These are phyloP conservation scores for Acanthamoeba royreba DNA, from an alignment of 208 protist species.

Conservation along the genomic window DNA sequence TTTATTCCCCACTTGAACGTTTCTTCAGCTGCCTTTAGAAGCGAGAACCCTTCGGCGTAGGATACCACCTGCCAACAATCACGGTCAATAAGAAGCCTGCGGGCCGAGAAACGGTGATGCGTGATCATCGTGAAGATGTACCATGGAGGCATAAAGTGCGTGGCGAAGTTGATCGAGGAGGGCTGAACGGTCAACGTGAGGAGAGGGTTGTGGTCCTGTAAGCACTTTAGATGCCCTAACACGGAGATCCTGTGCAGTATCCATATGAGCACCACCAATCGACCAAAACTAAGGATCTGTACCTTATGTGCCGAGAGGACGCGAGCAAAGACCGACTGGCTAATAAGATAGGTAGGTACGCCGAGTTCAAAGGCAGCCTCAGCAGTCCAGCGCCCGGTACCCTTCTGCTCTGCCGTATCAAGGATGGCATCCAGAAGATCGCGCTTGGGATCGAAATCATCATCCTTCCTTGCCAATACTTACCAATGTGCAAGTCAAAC, in stretches of 20 bases:
- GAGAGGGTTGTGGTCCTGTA: neutral
- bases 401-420: constrained; percentile 95
- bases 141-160: constrained; percentile 81
- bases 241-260: too few species aligned
- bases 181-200: constrained; percentile 55
- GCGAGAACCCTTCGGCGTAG: constrained; percentile 87
- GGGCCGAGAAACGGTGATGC: too few species aligned
- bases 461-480: constrained; percentile 90
- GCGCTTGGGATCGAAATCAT: constrained; percentile 60
- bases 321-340: constrained; percentile 91
- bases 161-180: constrained; percentile 77
- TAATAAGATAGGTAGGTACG: constrained; percentile 88
- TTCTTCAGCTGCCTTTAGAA: constrained; percentile 72
- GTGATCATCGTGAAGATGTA: too few species aligned
- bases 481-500: too few species aligned
- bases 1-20: neutral
- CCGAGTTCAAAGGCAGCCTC: constrained; percentile 86
- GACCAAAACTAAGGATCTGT: too few species aligned
- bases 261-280: too few species aligned
- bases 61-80: neutral
- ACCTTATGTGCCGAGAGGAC: constrained; percentile 87
- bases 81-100: too few species aligned
- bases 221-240: neutral
- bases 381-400: constrained; percentile 87
- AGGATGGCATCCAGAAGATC: constrained; percentile 94